A percentile compares a stretch with the other conserved stretches of the same genome.
These are phyloP conservation scores for Euptelea pleiosperma DNA, from an alignment of 164 flowering plant species.

Conservation along the genomic window DNA sequence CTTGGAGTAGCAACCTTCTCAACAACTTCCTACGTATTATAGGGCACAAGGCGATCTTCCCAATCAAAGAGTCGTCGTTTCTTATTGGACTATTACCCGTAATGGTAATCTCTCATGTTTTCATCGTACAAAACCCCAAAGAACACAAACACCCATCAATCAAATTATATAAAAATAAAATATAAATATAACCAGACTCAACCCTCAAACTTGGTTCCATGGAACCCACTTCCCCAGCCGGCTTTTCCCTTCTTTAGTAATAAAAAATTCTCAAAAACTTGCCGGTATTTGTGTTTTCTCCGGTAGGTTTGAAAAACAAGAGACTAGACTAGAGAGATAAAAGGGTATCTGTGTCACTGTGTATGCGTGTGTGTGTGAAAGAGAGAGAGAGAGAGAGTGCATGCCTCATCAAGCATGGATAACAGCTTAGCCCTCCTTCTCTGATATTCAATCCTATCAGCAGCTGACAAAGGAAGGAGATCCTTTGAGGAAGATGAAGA, in stretches of 20 bases:
- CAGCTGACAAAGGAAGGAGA: conserved; percentile 56
- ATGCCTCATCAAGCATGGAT: conserved; percentile 96
- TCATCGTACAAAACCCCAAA: conserved; percentile 1
- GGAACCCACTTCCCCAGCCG: conserved; percentile 24
- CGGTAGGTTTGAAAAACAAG: not conserved
- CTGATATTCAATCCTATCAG: conserved; percentile 84
- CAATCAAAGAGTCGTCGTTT: conserved; percentile 12
- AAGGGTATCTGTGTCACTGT: too few species aligned
- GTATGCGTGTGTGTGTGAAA: too few species aligned
- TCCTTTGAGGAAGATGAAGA: conserved; percentile 62
- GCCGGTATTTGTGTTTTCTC: conserved; percentile 23
- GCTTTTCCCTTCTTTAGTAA: conserved; percentile 21
- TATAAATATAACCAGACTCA: not conserved
- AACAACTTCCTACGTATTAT: conserved; percentile 9
- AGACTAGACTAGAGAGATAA: not conserved
- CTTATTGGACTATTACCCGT: conserved; percentile 7
- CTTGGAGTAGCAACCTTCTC: conserved; percentile 14
- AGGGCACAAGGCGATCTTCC: conserved; percentile 14
- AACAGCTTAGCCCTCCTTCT: conserved; percentile 88
- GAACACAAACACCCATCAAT: conserved; percentile 5
- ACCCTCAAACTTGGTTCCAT: not conserved
- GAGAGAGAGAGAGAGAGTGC: conserved; percentile 30
- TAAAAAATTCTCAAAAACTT: conserved; percentile 1
- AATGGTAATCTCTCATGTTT: not conserved
- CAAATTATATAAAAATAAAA: not conserved